These are phyloP conservation scores for Chaetomium strumarium DNA, from an alignment of 2,329 filamentous ascomycete species.

Conservation along the genomic window DNA sequence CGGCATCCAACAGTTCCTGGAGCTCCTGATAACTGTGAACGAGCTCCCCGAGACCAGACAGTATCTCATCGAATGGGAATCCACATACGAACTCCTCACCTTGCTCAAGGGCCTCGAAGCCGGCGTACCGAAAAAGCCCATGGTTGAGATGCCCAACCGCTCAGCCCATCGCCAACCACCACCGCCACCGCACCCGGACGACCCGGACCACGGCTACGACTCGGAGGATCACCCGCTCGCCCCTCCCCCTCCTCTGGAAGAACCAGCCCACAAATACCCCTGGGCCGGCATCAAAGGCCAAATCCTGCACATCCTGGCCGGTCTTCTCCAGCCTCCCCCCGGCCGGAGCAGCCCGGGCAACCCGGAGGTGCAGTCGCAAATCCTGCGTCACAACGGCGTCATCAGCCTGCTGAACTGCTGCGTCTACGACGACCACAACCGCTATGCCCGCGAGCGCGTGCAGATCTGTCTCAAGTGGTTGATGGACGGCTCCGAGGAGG, in stretches of 20 bases:
- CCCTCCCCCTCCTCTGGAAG: constrained; percentile 50
- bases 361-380: constrained; percentile 77
- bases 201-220: constrained; percentile 26
- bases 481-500: constrained; percentile 67
- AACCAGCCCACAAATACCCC: constrained; percentile 57
- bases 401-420: constrained; percentile 86
- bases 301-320: constrained; percentile 83
- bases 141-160: constrained; percentile 44
- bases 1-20: constrained; percentile 86
- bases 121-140: constrained; percentile 76
- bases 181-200: constrained; percentile 13
- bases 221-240: constrained; percentile 37
- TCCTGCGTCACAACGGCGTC: constrained; percentile 78
- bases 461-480: constrained; percentile 84
- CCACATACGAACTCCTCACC: constrained; percentile 80
- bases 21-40: constrained; percentile 85
- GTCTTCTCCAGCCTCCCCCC: constrained; percentile 76
- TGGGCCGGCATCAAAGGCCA: constrained; percentile 82
- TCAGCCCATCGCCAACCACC: constrained; percentile 29
- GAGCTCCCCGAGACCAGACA: constrained; percentile 78
- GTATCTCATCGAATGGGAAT: constrained; percentile 86
- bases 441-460: constrained; percentile 86
- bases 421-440: constrained; percentile 85
- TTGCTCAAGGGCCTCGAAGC: constrained; percentile 81
- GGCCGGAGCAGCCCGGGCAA: constrained; percentile 57